Percentiles rank a stretch among this genome's conserved stretches.
Evolutionary conservation across 1,284 basidiomycete species (phyloP).

Genomic region (Apiotrichum gamsii): DNA sequence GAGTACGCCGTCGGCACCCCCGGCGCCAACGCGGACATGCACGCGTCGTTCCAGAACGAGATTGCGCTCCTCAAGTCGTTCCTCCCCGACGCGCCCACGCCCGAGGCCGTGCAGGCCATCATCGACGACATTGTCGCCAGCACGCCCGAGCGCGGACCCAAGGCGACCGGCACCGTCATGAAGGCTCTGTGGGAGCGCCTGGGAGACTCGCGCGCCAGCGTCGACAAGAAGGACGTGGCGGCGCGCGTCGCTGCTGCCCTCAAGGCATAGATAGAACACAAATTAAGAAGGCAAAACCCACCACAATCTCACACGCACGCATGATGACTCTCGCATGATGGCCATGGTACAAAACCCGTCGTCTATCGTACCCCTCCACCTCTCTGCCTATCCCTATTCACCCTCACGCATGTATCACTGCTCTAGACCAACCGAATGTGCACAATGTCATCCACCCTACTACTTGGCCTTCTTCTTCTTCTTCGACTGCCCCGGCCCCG

Average conservation of each 20-base stretch:
- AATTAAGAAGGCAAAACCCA: neutral
- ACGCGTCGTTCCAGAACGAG: slow-evolving; percentile 28
- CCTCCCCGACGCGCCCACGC: slow-evolving; percentile 33
- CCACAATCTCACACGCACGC: too few relatives aligned
- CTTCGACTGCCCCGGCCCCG: too few relatives aligned
- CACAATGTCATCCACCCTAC: too few relatives aligned
- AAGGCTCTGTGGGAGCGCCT: slow-evolving; percentile 39
- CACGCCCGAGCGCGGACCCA: slow-evolving; percentile 21
- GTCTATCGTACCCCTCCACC: too few relatives aligned
- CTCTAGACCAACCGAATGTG: too few relatives aligned
- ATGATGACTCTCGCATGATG: too few relatives aligned
- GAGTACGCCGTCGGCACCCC: slow-evolving; percentile 35
- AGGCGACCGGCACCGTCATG: slow-evolving; percentile 35
- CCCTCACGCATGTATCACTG: too few relatives aligned
- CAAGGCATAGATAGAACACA: slow-evolving; percentile 16
- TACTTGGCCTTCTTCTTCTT: too few relatives aligned
- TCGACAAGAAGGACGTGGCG: slow-evolving; percentile 44
- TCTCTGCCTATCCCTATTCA: too few relatives aligned
- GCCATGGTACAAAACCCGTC: too few relatives aligned
- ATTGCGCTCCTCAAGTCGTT: slow-evolving; percentile 31
- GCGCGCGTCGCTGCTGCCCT: slow-evolving; percentile 35
- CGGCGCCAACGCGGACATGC: slow-evolving; percentile 32
- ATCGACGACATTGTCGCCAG: slow-evolving; percentile 31
- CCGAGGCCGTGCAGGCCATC: slow-evolving; percentile 24
- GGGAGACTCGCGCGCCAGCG: slow-evolving; percentile 30